These are phyloP conservation scores for Colletotrichum filicis DNA, from an alignment of 2,329 filamentous ascomycete species.

Conservation along the genomic window DNA sequence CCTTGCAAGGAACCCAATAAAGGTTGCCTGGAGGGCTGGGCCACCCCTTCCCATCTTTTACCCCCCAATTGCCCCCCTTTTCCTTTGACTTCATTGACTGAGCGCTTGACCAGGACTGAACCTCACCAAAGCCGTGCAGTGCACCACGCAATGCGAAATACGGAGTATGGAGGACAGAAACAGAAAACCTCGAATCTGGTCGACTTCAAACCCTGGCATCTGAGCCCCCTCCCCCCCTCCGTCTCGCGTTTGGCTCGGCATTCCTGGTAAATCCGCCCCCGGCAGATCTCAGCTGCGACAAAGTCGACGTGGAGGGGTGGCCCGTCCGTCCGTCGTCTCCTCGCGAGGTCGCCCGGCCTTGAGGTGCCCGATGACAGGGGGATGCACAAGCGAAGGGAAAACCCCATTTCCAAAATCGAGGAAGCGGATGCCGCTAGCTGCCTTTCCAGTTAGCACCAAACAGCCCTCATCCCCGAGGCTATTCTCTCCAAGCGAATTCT, in stretches of 20 bases:
- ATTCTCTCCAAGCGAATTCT: conserved; percentile 12
- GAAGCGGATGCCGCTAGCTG: conserved; percentile 24
- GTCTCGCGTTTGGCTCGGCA: conserved; percentile 31
- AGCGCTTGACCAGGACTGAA: background rate
- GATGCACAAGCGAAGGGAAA: conserved; percentile 2
- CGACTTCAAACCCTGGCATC: background rate
- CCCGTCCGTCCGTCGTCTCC: background rate
- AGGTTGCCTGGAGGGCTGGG: conserved; percentile 20
- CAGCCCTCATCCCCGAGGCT: conserved; percentile 10
- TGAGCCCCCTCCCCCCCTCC: background rate
- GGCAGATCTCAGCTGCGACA: conserved; percentile 32
- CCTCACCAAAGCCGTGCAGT: background rate
- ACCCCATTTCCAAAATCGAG: conserved; percentile 30
- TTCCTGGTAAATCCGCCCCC: conserved; percentile 33
- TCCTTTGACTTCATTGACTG: background rate
- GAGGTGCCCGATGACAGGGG: conserved; percentile 27
- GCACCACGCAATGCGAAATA: too few relatives aligned
- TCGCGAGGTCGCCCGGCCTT: background rate
- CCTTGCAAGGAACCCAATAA: conserved; percentile 5
- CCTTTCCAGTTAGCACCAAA: conserved; percentile 13
- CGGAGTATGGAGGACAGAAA: too few relatives aligned
- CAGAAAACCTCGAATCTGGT: background rate
- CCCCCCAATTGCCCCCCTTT: background rate
- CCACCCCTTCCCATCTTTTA: background rate
- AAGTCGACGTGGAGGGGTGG: conserved; percentile 20